Evolutionary conservation across 805 yeast species (phyloP), one percentile per base, ranked within the genome.

Genomic region (Hanseniaspora meyeri): DNA sequence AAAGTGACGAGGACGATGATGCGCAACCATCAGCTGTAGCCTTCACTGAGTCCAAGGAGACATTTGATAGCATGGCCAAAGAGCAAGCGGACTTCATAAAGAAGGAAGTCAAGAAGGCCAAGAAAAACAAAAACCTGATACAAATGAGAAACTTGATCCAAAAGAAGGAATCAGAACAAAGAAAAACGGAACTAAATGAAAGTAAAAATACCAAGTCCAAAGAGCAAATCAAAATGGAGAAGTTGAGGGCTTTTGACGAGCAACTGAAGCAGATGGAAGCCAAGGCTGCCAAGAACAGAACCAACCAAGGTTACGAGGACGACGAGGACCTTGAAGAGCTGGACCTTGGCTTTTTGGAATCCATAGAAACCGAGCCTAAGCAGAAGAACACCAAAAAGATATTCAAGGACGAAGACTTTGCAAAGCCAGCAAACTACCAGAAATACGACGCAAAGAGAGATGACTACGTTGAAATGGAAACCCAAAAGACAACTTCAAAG

Each of bases 11-110:
- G 47, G 74, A 70, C 51, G 69, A 63, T 49, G 74, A 70, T 58
- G 76, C 71, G 57, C 80, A 75, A 20, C 79, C 81, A 0, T 81
- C 82, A 53, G 80, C 76, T 60, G 79, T 74, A 50, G 66, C 67
- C 10, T 51, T 68, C 49, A 59, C 68, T 43, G 42, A 64, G 36
- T 70, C 70, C 29, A 43, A 45, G 19, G 32, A 52, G 6, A 42
- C n/a, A 1, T 52, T 16, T 34, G 17, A 45, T 9, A 12, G 10
- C 3, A 7, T 38, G 62, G 62, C 39, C 40, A 60, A 20, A 52
- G 60, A 55, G 51, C 63, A 39, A 66, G 68, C 59, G 58, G 60
- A 51, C 56, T 65, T 59, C 47, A 62, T 43, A 48, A 60, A 62
- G 60, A 58, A 65, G 39, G 61, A 66, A 47, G 68, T 64, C 50